Evolutionary conservation across 2,329 filamentous ascomycete genomes (phyloP), one percentile per base, ranked within the genome.

Genomic region (Claviceps monticola): DNA sequence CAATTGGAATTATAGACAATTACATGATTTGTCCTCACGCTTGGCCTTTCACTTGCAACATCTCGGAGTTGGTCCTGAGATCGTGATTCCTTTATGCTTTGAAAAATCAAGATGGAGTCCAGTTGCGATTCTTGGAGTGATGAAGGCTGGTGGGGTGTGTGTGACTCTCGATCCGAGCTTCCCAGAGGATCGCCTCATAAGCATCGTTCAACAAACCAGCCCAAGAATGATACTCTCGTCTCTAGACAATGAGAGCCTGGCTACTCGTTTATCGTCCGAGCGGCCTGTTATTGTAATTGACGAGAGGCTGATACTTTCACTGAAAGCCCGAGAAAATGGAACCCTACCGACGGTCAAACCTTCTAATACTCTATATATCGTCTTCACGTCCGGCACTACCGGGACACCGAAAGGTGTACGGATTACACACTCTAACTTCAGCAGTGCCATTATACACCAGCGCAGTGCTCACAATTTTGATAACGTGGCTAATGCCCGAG

Each of bases 351-450:
- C 51, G n/a, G 51, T 54, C n/a, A 36, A 43, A 17, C 53, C 56
- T 8, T 53, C 50, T 2, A 51, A 55, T 34, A 37, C 52, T 4
- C 34, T 58, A n/a, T 52, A 53, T 17, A 70, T 75, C 55, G 71
- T 75, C 58, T 77, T 76, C 56, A 76, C 74, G n/a, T 76, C 73
- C 16, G 74, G 74, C 16, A 74, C 69, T 19, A 37, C 42, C 11
- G 74, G 74, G 4, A 62, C 63, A 37, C 74, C 74, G 2, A 77
- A 77, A 61, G 74, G 74, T 38, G 71, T 75, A n/a, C 64, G 74
- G 23, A 56, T 64, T 14, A 55, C 56, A 9, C 59, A 61, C 49
- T 52, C 49, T 2, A 55, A 55, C 21, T 55, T 58, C 26, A 50
- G 53, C 37, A 55, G 52, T 14, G 47, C 56, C 4, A 51, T 54